These are phyloP conservation scores for Mediolabrus comicus DNA, from an alignment of 108 stramenopile species.

Conservation along the genomic window DNA sequence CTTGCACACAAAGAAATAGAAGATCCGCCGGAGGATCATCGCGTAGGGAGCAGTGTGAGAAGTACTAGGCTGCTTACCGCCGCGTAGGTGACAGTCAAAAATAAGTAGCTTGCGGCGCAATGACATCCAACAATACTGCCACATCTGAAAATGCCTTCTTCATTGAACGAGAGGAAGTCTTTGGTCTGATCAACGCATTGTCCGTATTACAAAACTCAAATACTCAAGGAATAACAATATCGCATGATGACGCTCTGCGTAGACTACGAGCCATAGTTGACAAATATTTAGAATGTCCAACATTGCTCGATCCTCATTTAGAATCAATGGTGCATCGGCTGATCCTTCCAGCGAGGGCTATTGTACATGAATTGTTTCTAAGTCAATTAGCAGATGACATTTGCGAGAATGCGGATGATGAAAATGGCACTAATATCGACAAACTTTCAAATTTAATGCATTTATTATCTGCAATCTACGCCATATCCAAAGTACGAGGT, in stretches of 20 bases:
- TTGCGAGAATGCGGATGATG: slow-evolving; percentile 13
- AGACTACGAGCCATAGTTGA: slow-evolving; percentile 70
- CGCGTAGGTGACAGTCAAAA: too few relatives aligned
- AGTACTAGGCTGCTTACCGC: too few relatives aligned
- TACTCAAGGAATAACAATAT: background rate
- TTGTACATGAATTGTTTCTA: slow-evolving; percentile 43
- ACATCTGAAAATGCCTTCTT: slow-evolving; percentile 45
- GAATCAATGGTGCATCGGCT: slow-evolving; percentile 65
- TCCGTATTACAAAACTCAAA: background rate
- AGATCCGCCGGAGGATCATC: too few relatives aligned
- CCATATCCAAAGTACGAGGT: slow-evolving; percentile 92
- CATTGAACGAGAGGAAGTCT: slow-evolving; percentile 42
- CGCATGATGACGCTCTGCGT: slow-evolving; percentile 37
- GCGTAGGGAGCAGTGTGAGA: too few relatives aligned
- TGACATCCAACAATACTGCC: slow-evolving; percentile 5
- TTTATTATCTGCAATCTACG: slow-evolving; percentile 81
- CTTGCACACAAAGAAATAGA: too few relatives aligned
- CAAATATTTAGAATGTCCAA: slow-evolving; percentile 93
- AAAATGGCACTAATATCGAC: slow-evolving; percentile 7
- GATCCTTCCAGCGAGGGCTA: slow-evolving; percentile 31
- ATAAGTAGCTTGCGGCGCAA: background rate
- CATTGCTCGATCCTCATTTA: slow-evolving; percentile 85
- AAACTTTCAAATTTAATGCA: slow-evolving; percentile 49
- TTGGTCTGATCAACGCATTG: slow-evolving; percentile 31
- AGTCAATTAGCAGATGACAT: slow-evolving; percentile 12